A percentile compares a stretch with the other conserved stretches of the same genome.
phyloP scores from a whole-genome alignment of 495 filamentous ascomycete species.

The Lindgomyces ingoldianus region DNA sequence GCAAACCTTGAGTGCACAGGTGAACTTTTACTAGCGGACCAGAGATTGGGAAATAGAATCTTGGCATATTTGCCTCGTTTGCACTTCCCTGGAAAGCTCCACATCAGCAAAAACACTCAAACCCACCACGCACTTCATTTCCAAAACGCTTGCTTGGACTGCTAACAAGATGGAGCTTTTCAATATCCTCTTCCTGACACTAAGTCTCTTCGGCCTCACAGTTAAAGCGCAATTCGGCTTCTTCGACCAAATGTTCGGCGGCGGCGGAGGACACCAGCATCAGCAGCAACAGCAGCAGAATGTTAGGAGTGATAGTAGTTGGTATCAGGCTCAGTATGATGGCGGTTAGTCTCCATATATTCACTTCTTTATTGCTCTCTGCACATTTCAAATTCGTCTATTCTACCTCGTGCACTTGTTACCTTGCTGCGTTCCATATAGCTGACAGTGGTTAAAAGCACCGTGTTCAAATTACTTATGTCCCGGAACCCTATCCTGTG shows the following conservation, averaged over 20 bases:
- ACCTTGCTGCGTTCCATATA: background rate
- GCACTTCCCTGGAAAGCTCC: constrained; percentile 15
- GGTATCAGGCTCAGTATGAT: constrained; percentile 74
- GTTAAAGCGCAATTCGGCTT: constrained; percentile 70
- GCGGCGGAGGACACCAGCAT: constrained; percentile 58
- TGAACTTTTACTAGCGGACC: too few species aligned
- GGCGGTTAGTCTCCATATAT: constrained; percentile 49
- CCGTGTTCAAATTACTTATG: constrained; percentile 90
- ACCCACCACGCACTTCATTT: background rate
- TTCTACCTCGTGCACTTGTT: background rate
- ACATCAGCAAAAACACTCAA: constrained; percentile 33
- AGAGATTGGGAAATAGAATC: too few species aligned
- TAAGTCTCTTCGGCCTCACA: constrained; percentile 54
- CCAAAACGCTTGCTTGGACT: too few species aligned
- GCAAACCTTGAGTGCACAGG: background rate
- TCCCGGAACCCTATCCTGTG: constrained; percentile 84
- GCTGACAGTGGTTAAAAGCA: constrained; percentile 46
- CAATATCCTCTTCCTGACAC: constrained; percentile 33
- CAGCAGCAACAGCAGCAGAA: constrained; percentile 70
- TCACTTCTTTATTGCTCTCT: background rate
- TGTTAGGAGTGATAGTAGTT: constrained; percentile 70
- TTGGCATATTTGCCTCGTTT: constrained; percentile 13
- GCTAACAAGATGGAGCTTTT: constrained; percentile 38
- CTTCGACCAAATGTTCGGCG: constrained; percentile 77
- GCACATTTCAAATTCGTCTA: background rate